Evolutionary conservation across 441 rosid genomes (phyloP).

Genomic region (Pelargonium australe): DNA sequence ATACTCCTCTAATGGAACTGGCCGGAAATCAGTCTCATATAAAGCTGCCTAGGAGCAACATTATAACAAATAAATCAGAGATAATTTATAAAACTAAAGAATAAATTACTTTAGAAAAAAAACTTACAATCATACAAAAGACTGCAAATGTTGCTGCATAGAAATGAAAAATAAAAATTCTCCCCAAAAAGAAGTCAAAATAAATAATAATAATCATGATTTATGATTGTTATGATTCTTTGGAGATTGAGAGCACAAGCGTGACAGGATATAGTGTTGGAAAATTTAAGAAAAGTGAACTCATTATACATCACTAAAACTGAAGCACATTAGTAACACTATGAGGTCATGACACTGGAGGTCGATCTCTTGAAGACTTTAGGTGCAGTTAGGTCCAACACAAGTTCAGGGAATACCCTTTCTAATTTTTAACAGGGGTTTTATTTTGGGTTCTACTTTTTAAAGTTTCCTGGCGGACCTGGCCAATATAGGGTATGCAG

Average conservation of each 20-base stretch:
- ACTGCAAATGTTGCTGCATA: background rate
- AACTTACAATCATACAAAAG: background rate
- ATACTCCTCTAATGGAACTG: conserved; percentile 90
- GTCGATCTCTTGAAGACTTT: too few relatives aligned
- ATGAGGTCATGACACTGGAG: too few relatives aligned
- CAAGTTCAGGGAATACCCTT: too few relatives aligned
- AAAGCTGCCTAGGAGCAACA: conserved; percentile 70
- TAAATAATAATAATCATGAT: background rate
- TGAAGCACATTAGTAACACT: too few relatives aligned
- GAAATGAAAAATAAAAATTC: too few relatives aligned
- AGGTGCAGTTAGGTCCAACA: too few relatives aligned
- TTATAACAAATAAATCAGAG: conserved; percentile 11
- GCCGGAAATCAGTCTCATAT: conserved; percentile 90
- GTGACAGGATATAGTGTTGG: background rate
- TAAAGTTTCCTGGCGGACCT: too few relatives aligned
- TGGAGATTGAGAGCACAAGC: background rate
- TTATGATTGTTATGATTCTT: background rate
- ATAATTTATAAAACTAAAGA: background rate
- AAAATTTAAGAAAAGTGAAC: background rate
- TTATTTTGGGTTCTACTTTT: too few relatives aligned
- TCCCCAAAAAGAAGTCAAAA: background rate
- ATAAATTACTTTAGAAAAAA: background rate
- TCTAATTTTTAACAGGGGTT: too few relatives aligned
- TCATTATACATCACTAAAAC: background rate
- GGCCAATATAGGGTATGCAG: too few relatives aligned